Evolutionary conservation across 179 eudicot species (phyloP), one percentile per base, ranked within the genome.

Genomic region (Beta macrorhiza): DNA sequence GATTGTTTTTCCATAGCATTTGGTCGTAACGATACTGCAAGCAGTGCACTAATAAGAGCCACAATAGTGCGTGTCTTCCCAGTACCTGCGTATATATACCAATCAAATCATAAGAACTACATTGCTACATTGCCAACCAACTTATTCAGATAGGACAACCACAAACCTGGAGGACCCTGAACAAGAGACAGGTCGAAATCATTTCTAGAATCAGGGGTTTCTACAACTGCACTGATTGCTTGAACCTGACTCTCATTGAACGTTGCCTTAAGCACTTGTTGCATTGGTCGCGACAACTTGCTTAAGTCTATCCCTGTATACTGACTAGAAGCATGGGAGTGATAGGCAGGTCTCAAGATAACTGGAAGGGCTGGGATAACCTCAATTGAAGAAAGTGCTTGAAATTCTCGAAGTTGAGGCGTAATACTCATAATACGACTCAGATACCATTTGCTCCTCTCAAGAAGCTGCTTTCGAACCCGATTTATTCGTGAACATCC

Each of bases 121-220:
- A 25, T 32, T 59, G 59, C 70, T 16, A 77, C n/a, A 42, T 51
- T 29, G 63, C 74, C 52, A 72, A 64, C 73, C 52, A 72, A 64
- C 73, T 61, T 67, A 56, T 44, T 20, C 53, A 55, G 42, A 77
- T 37, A 53, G 55, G 78, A 73, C 16, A 78, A 22, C 57, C 74
- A 81, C 78, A 74, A 85, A 93, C 97, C 99, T 94, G 99, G 99
- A 86, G 99, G 99, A 70, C 99, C 99, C 91, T 97, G 99, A 80
- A 97, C 91, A 80, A 97, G 99, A 65, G 95, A 90, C 87, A 97
- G 69, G 51, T 87, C 88, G 73, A 85, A 87, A 74, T 86, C 91
- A 83, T 85, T 86, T 45, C 74, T 82, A 58, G 83, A 87, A 85
- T 85, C 88, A 75, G 88, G 80, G 51, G 90, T 56, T 83, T 87